A percentile compares a stretch with the other conserved stretches of the same genome.
These are phyloP conservation scores for Phytophthora aleatoria DNA, from an alignment of 352 stramenopile genomes.

Conservation along the genomic window DNA sequence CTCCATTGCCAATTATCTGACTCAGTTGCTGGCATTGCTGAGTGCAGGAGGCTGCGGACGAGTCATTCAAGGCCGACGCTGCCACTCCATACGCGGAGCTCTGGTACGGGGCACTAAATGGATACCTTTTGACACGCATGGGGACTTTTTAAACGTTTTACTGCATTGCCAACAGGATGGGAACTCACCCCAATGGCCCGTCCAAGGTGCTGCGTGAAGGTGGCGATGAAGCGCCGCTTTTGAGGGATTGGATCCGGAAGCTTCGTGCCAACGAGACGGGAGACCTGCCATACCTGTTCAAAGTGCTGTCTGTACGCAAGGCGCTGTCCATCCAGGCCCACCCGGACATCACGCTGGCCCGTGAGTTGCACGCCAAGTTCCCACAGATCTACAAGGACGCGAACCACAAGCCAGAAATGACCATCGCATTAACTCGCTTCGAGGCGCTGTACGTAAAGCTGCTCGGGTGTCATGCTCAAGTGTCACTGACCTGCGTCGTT, in stretches of 20 bases:
- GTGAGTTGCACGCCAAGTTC: slow-evolving; percentile 80
- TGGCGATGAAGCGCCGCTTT: slow-evolving; percentile 43
- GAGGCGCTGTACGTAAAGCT: slow-evolving; percentile 85
- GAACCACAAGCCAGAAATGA: slow-evolving; percentile 99
- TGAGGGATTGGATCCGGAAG: slow-evolving; percentile 63
- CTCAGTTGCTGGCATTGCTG: slow-evolving; percentile 6
- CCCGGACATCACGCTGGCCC: slow-evolving; percentile 82
- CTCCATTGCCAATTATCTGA: neutral
- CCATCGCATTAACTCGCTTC: slow-evolving; percentile 97
- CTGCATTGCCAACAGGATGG: slow-evolving; percentile 77
- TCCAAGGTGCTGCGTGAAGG: slow-evolving; percentile 68
- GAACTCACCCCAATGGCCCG: slow-evolving; percentile 94
- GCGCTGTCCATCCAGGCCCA: slow-evolving; percentile 97
- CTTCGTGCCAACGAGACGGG: slow-evolving; percentile 48
- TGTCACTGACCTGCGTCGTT: slow-evolving; percentile 1
- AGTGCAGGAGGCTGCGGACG: slow-evolving; percentile 51
- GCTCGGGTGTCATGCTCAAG: neutral
- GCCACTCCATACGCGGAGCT: slow-evolving; percentile 84
- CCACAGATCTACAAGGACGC: slow-evolving; percentile 96
- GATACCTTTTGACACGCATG: slow-evolving; percentile 19
- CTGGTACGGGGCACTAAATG: slow-evolving; percentile 51
- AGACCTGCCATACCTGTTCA: slow-evolving; percentile 98
- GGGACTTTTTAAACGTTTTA: slow-evolving; percentile 7
- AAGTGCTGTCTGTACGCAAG: slow-evolving; percentile 97
- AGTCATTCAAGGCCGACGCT: slow-evolving; percentile 49